A percentile compares a stretch with the other conserved stretches of the same genome.
Conservation (phyloP, 2,329 filamentous ascomycete species). For the Uncinocarpus reesii region DNA sequence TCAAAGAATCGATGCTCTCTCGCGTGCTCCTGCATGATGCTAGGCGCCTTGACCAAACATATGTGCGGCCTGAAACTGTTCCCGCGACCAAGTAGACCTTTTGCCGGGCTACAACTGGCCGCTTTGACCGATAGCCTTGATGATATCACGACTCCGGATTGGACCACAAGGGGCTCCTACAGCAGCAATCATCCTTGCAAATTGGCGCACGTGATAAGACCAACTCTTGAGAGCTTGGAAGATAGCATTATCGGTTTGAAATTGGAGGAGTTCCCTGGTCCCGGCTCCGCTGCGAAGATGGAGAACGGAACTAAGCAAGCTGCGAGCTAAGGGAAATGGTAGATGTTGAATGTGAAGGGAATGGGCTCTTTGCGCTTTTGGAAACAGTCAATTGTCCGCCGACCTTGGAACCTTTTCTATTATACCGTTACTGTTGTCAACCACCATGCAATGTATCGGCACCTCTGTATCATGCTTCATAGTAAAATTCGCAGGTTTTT, state of each 20-base stretch:
- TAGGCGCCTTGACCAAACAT: background rate
- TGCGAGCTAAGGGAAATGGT: too few species aligned
- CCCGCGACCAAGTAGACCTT: background rate
- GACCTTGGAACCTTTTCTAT: too few species aligned
- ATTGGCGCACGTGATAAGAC: background rate
- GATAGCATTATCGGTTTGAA: background rate
- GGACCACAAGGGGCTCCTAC: background rate
- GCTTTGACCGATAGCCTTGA: background rate
- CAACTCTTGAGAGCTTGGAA: background rate
- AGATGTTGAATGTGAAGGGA: too few species aligned
- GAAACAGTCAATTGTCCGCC: too few species aligned
- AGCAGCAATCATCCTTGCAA: background rate
- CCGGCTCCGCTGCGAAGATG: background rate
- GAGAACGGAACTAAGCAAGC: background rate
- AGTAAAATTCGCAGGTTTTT: too few species aligned
- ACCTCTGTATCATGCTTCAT: too few species aligned
- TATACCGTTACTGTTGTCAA: too few species aligned
- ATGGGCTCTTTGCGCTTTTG: too few species aligned
- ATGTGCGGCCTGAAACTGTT: background rate
- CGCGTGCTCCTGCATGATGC: background rate
- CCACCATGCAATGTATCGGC: too few species aligned
- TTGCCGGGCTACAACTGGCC: background rate
- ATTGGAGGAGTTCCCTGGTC: background rate
- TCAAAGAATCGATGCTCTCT: background rate
- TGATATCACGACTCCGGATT: background rate